Evolutionary conservation across 495 filamentous ascomycete genomes (phyloP).

Genomic region (Entonaema liquescens): DNA sequence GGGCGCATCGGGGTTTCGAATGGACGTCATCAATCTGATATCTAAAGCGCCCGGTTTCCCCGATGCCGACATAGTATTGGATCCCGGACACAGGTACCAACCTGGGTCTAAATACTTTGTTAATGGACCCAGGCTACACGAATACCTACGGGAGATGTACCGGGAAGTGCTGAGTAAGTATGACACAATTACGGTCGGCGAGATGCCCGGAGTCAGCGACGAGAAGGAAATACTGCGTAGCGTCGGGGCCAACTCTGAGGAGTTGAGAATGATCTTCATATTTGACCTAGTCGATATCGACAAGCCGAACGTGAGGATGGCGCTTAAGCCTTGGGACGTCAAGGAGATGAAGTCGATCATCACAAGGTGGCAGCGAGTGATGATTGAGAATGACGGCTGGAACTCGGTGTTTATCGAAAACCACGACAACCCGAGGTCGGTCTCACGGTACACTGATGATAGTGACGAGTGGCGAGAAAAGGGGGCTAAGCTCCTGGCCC

Average conservation of each 20-base stretch:
- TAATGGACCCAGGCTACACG: conserved; percentile 69
- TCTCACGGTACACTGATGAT: conserved; percentile 61
- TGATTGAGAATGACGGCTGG: conserved; percentile 68
- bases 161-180: conserved; percentile 63
- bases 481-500: conserved; percentile 68
- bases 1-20: conserved; percentile 67
- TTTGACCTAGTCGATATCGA: conserved; percentile 66
- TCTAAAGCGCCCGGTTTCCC: conserved; percentile 66
- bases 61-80: conserved; percentile 61
- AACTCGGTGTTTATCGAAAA: conserved; percentile 72
- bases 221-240: conserved; percentile 60
- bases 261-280: conserved; percentile 73
- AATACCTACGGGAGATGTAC: conserved; percentile 65
- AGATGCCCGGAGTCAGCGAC: conserved; percentile 67
- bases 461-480: conserved; percentile 53
- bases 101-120: conserved; percentile 61
- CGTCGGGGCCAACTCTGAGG: conserved; percentile 61
- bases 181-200: conserved; percentile 69
- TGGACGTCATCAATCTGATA: conserved; percentile 73
- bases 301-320: conserved; percentile 52
- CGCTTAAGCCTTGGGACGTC: conserved; percentile 60
- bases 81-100: conserved; percentile 59
- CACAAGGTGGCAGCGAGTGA: conserved; percentile 66
- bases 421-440: conserved; percentile 67
- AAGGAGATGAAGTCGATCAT: conserved; percentile 64